phyloP scores from a whole-genome alignment of 768 basidiomycete species.

The Lepiota subincarnata region DNA sequence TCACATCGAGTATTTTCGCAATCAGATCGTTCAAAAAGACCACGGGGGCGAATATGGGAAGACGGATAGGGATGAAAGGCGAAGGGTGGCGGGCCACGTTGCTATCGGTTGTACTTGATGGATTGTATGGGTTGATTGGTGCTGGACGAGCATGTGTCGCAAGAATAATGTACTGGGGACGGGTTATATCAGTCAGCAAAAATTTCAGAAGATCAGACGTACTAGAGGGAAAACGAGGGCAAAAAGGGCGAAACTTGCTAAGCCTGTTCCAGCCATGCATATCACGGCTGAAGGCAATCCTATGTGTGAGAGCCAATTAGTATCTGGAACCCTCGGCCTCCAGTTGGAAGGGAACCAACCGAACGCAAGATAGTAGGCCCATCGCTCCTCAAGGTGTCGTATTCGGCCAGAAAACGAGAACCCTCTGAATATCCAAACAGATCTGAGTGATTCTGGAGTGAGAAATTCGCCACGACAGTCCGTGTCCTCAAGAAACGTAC shows the following conservation, averaged over 20 bases:
- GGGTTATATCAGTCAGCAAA: neutral
- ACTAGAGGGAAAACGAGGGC: constrained; percentile 80
- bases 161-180: constrained; percentile 74
- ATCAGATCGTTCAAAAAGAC: constrained; percentile 72
- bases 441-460: constrained; percentile 37
- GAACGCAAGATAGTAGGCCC: constrained; percentile 86
- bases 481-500: constrained; percentile 28
- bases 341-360: constrained; percentile 37
- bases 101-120: constrained; percentile 29
- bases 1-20: constrained; percentile 44
- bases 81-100: constrained; percentile 60
- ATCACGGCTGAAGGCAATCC: constrained; percentile 69
- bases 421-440: constrained; percentile 75
- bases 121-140: constrained; percentile 74
- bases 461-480: neutral
- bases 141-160: constrained; percentile 74
- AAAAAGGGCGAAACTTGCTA: constrained; percentile 81
- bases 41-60: constrained; percentile 72
- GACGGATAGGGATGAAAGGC: constrained; percentile 73
- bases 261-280: constrained; percentile 67
- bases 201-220: constrained; percentile 22
- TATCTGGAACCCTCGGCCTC: neutral
- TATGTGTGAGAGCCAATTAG: constrained; percentile 32
- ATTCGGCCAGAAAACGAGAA: constrained; percentile 65
- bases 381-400: constrained; percentile 78